Conservation (phyloP, 2,329 filamentous ascomycete species). For the Paramyrothecium roridum region DNA sequence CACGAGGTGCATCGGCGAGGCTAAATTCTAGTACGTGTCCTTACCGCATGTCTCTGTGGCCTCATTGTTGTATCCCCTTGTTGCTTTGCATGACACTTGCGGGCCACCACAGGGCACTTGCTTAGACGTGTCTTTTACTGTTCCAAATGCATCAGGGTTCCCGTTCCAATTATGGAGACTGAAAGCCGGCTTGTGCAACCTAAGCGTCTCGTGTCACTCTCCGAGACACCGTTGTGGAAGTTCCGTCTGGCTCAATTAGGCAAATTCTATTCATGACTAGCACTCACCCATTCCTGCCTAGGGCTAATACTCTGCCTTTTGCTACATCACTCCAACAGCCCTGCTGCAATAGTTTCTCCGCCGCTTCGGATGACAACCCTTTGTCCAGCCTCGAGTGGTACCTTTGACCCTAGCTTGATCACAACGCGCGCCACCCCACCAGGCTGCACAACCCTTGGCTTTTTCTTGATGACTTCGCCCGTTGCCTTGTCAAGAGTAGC, state of each 20-base stretch:
- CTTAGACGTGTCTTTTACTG: too few relatives aligned
- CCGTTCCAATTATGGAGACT: too few relatives aligned
- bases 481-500: slow-evolving; percentile 76
- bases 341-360: slow-evolving; percentile 84
- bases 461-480: slow-evolving; percentile 76
- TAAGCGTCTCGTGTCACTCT: background rate
- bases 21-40: background rate
- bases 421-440: slow-evolving; percentile 73
- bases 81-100: too few relatives aligned
- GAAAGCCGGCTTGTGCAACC: too few relatives aligned
- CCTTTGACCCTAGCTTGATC: slow-evolving; percentile 68
- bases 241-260: background rate
- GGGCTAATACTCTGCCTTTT: slow-evolving; percentile 4
- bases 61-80: too few relatives aligned
- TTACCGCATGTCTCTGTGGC: background rate
- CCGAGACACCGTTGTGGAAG: background rate
- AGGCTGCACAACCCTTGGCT: slow-evolving; percentile 78
- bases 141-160: too few relatives aligned
- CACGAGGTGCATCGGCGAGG: background rate
- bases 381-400: slow-evolving; percentile 77
- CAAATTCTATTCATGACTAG: background rate
- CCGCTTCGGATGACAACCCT: slow-evolving; percentile 77
- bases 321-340: slow-evolving; percentile 65
- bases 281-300: background rate
- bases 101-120: too few relatives aligned